Evolutionary conservation across 1,284 basidiomycete species (phyloP).

Genomic region (Ganoderma lucidum): DNA sequence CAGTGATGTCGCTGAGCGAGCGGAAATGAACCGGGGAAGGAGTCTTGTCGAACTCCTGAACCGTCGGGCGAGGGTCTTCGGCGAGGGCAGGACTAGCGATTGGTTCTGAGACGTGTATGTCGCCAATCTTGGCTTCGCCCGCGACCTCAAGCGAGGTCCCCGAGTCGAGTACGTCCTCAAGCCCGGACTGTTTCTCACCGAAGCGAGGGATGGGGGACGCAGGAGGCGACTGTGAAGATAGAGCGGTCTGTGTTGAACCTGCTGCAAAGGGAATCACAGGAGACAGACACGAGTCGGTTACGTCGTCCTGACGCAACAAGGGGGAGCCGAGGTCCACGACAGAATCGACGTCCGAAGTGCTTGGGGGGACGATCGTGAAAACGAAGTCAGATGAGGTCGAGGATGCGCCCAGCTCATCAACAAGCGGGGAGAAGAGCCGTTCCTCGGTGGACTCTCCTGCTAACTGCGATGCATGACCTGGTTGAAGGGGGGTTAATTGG

Average conservation of each 20-base stretch:
- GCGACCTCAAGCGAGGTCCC: neutral
- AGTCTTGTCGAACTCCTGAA: neutral
- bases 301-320: neutral
- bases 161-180: neutral
- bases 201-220: neutral
- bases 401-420: neutral
- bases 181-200: neutral
- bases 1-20: constrained; percentile 15
- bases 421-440: neutral
- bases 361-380: neutral
- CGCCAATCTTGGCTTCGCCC: neutral
- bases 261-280: neutral
- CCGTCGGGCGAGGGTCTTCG: neutral
- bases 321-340: neutral
- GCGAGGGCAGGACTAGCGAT: neutral
- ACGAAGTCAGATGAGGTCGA: neutral
- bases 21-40: neutral
- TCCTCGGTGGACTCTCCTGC: neutral
- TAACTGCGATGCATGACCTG: neutral
- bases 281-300: neutral
- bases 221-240: too few species aligned
- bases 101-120: neutral
- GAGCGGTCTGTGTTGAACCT: neutral
- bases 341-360: neutral
- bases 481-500: neutral